phyloP scores from a whole-genome alignment of 148 eudicot genomes.

The Polygonum maritimum region DNA sequence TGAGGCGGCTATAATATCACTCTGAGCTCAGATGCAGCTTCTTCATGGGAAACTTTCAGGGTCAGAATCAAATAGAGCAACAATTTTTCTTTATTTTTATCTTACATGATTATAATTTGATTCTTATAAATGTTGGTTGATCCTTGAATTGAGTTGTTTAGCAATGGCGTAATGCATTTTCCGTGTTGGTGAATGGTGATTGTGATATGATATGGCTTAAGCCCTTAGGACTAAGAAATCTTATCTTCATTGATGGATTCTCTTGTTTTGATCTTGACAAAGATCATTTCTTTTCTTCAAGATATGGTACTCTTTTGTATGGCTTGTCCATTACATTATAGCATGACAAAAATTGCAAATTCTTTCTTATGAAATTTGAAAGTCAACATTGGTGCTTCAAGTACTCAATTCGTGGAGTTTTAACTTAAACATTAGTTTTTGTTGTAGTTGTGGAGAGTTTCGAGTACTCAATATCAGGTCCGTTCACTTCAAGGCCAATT shows the following conservation, averaged over 20 bases:
- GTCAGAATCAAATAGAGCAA: constrained; percentile 26
- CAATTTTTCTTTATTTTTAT: neutral
- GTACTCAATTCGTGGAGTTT: too few relatives aligned
- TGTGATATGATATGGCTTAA: too few relatives aligned
- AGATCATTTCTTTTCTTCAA: too few relatives aligned
- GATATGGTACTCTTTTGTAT: too few relatives aligned
- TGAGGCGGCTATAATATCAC: constrained; percentile 58
- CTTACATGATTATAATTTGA: neutral
- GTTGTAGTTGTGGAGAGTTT: constrained; percentile 65
- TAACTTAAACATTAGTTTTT: neutral
- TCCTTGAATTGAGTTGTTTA: neutral
- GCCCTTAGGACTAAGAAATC: neutral
- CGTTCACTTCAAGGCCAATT: constrained; percentile 49
- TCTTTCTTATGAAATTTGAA: too few relatives aligned
- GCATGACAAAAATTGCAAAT: too few relatives aligned
- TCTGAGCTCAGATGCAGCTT: constrained; percentile 41
- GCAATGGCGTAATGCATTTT: neutral
- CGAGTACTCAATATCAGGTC: constrained; percentile 50
- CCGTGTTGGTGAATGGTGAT: neutral
- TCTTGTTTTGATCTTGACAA: neutral
- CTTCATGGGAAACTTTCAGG: constrained; percentile 71
- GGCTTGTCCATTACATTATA: too few relatives aligned
- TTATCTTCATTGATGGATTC: neutral
- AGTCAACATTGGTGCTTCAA: too few relatives aligned
- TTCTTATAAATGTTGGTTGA: neutral